Percentiles rank a stretch among this genome's conserved stretches.
These are phyloP conservation scores for Aspergillus udagawae DNA, from an alignment of 2,329 filamentous ascomycete species.

Conservation along the genomic window DNA sequence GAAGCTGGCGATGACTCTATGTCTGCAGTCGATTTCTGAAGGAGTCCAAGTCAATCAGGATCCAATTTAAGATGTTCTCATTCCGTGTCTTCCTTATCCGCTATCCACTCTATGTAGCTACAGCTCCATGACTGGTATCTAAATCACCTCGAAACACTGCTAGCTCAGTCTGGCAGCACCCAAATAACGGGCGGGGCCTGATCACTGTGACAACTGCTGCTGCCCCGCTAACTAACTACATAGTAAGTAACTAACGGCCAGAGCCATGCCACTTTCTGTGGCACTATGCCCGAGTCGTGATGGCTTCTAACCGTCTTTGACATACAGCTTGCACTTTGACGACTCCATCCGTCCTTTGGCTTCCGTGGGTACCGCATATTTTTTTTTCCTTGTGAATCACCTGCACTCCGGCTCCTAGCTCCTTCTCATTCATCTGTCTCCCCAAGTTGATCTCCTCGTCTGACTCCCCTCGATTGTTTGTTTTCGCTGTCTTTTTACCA, in stretches of 20 bases:
- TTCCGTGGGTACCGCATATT: conserved; percentile 11
- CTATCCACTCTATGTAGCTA: neutral
- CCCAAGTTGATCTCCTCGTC: neutral
- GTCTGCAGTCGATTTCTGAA: neutral
- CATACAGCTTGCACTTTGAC: neutral
- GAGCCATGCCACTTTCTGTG: neutral
- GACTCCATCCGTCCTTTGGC: conserved; percentile 2
- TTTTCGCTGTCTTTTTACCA: conserved; percentile 12
- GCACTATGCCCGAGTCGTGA: neutral
- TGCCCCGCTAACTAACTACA: conserved; percentile 12
- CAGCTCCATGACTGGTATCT: neutral
- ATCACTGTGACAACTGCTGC: conserved; percentile 13
- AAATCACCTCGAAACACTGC: neutral
- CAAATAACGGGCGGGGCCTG: neutral
- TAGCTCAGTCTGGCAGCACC: neutral
- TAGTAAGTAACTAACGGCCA: neutral
- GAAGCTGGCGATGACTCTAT: neutral
- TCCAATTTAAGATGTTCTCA: neutral
- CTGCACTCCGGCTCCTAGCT: conserved; percentile 10
- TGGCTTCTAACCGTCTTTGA: neutral
- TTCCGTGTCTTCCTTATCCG: neutral
- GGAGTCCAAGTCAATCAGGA: neutral
- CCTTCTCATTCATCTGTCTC: conserved; percentile 9
- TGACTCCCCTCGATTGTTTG: conserved; percentile 9
- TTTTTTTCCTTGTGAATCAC: conserved; percentile 9